Evolutionary conservation across 192 early-diverging fungal species (phyloP), one percentile per base, ranked within the genome.

Genomic region (Rhizophagus sp.): DNA sequence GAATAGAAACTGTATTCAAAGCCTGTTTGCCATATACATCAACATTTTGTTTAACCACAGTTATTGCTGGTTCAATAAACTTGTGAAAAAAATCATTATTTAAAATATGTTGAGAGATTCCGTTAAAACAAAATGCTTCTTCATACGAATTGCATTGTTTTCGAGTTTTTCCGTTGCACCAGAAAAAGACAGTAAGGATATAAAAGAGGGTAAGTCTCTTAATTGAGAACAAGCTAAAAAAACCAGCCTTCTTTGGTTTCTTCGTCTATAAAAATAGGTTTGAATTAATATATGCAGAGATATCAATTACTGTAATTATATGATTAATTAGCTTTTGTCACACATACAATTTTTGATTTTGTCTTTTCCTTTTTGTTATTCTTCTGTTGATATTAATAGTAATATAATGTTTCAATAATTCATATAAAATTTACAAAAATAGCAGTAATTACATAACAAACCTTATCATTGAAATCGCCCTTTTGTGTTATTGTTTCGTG

Each of bases 91-190:
- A 64, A n/a, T 76, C 75, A 5, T 76, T 22, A 25, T 52, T 76
- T 30, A 76, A 24, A 64, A 76, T 76, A 64, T 76, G 65, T 39
- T 64, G 75, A 39, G 75, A 76, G 5, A 76, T 9, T 7, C 75
- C 75, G 24, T 76, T 76, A 15, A 44, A 64, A 25, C 75, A 76
- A 44, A 76, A 25, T 0, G 19, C 0, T 44, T 76, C 61, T 5
- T 17, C 39, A 11, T 30, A 5, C 33, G 19, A 41, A 25, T 61
- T 63, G 17, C 61, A 76, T 76, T 76, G 44, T 27, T 73, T 22
- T 4, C 9, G 71, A 50, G 41, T 50, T 73, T 49, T 73, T 3
- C 47, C 71, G 25, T 73, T 12, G 44, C 71, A 73, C 22, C 15
- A 22, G 47, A 73, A 73, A 50, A 73, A 27, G 2, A 73, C 71